Conservation (phyloP, 2,329 filamentous ascomycete species). For the Coleophoma crateriformis region DNA sequence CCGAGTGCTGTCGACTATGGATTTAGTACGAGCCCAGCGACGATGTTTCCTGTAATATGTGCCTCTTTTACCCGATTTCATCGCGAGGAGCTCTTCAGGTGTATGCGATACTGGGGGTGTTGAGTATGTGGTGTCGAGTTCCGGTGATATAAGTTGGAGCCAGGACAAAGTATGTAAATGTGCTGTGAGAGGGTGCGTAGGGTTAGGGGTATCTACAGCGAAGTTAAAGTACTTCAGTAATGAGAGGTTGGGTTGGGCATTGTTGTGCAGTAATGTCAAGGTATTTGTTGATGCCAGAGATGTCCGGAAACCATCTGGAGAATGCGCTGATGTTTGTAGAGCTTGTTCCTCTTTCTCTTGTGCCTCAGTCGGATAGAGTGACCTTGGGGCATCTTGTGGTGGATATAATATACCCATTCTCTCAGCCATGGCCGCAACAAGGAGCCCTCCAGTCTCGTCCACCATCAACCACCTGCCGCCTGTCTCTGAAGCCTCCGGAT, state of each 20-base stretch:
- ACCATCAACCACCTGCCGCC: conserved; percentile 61
- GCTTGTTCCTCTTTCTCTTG: neutral
- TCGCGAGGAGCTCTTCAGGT: conserved; percentile 55
- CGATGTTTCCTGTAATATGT: conserved; percentile 86
- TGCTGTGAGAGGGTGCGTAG: conserved; percentile 70
- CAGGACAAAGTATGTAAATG: conserved; percentile 83
- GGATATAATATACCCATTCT: conserved; percentile 60
- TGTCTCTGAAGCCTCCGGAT: conserved; percentile 14
- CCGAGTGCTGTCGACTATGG: conserved; percentile 69
- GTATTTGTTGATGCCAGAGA: conserved; percentile 48
- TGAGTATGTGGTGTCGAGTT: conserved; percentile 67
- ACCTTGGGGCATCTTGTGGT: conserved; percentile 6
- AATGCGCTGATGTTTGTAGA: neutral
- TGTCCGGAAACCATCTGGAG: conserved; percentile 4
- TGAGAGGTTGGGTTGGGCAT: conserved; percentile 81
- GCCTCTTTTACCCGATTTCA: conserved; percentile 79
- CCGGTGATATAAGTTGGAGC: conserved; percentile 81
- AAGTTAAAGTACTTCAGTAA: conserved; percentile 87
- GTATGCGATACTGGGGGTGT: conserved; percentile 55
- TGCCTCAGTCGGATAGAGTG: conserved; percentile 6
- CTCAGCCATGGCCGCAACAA: conserved; percentile 67
- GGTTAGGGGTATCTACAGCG: conserved; percentile 61
- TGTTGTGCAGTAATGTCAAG: conserved; percentile 74
- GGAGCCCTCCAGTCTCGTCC: conserved; percentile 64
- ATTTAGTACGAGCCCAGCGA: conserved; percentile 68